Base-by-base conservation (phyloP, 257 asterid species). In the Solanum pinnatisectum region DNA sequence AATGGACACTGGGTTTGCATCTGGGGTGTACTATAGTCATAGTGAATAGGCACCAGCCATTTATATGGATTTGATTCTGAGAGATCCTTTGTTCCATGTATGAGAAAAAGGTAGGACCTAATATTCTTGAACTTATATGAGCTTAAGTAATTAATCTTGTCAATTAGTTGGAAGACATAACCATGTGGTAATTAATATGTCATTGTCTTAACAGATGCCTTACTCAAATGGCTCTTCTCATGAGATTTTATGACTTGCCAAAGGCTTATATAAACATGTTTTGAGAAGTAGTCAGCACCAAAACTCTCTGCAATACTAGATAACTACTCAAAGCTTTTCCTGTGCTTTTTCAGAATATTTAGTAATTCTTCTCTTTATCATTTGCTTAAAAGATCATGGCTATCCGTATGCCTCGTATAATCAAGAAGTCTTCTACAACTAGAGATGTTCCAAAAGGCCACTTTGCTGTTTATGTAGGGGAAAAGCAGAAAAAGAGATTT, bases 401-500 rank as follows among this genome's bases (percentile, higher is more conserved):
- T 42, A 78, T 78, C n/a, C n/a, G 14, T 40, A 14, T 77, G 32
- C 84, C 63, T 78, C 25, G 39, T 78, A 42, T 42, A 42, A 42
- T 78, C 84, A 78, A 78, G 15, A 78, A 78, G 37, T 78, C 65
- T 9, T 78, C 84, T 3, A 14, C 84, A 78, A 3, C 37, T 13
- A 4, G 32, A 10, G 89, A 88, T 18, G 94, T 93, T 39, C 94
- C 95, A 6, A 95, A 93, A 78, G 96, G 98, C 30, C 92, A 94
- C 44, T 36, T 91, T 6, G 95, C 91, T 14, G 92, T 95, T 22
- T 95, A 94, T 83, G 96, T 92, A 33, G 96, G 98, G 1, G 89
- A 89, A 84, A 70, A 25, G 20, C 81, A 93, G 30, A 91, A 87
- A 87, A 91, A 89, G 84, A 87, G 93, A 12, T 90, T 91, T 73